These are phyloP conservation scores for Xerophyta viscosa DNA, from an alignment of 106 monocot species.

Conservation along the genomic window DNA sequence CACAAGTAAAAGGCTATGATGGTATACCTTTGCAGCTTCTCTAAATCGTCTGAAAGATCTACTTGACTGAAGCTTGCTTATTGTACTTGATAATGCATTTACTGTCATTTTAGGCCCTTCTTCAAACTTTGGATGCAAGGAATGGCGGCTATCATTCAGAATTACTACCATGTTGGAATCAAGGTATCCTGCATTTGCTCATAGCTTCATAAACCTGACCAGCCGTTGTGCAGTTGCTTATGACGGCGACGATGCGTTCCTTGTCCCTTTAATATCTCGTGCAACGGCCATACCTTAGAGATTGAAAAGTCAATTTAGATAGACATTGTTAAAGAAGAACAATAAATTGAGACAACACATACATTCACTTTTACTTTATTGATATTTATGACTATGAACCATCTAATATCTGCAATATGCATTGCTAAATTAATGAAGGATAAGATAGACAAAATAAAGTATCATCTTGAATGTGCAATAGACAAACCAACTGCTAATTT, in stretches of 20 bases:
- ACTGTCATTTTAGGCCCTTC: conserved; percentile 35
- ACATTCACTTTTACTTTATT: too few relatives aligned
- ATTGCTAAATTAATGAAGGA: too few relatives aligned
- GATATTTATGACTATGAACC: too few relatives aligned
- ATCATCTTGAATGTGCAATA: too few relatives aligned
- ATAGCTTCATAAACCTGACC: conserved; percentile 85
- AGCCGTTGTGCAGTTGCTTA: conserved; percentile 69
- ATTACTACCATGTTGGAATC: conserved; percentile 87
- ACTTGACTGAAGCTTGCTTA: conserved; percentile 83
- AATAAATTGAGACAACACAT: too few relatives aligned
- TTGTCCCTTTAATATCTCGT: conserved; percentile 62
- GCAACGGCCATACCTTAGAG: conserved; percentile 82
- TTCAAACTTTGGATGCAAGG: conserved; percentile 51
- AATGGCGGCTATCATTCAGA: conserved; percentile 72
- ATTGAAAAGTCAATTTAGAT: too few relatives aligned
- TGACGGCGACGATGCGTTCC: conserved; percentile 50
- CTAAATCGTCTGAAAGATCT: conserved; percentile 55
- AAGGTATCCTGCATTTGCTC: conserved; percentile 79
- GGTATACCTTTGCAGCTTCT: conserved; percentile 66
- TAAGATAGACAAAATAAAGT: too few relatives aligned
- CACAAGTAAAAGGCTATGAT: background rate
- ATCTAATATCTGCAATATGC: too few relatives aligned
- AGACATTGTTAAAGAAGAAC: too few relatives aligned
- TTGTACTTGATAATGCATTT: conserved; percentile 52
- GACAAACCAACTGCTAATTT: too few relatives aligned